Evolutionary conservation across 2,329 filamentous ascomycete genomes (phyloP).

Genomic region (Ascochyta rabiei): DNA sequence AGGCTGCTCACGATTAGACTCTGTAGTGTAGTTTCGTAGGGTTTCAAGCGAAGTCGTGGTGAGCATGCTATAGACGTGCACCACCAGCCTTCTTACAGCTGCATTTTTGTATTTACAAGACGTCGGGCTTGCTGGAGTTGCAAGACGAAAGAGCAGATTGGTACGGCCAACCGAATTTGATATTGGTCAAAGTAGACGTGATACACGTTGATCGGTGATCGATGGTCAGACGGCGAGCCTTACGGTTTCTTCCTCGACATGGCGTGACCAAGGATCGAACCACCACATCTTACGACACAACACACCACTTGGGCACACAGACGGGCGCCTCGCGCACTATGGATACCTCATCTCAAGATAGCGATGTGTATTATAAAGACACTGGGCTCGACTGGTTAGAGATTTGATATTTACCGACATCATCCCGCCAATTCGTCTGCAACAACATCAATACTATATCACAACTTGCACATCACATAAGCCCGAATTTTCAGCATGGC

Average conservation of each 20-base stretch:
- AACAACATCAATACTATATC: neutral
- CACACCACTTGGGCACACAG: conserved; percentile 19
- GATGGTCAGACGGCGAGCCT: neutral
- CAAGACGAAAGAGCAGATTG: too few relatives aligned
- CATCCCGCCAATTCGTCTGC: neutral
- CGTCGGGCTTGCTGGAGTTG: too few relatives aligned
- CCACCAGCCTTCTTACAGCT: too few relatives aligned
- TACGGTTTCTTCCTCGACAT: conserved; percentile 6
- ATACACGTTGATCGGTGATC: neutral
- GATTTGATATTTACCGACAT: neutral
- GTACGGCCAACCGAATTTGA: neutral
- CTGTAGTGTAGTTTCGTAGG: neutral
- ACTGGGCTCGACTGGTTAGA: neutral
- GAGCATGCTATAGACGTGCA: too few relatives aligned
- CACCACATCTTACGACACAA: conserved; percentile 30
- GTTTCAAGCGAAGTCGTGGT: neutral
- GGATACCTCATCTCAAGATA: neutral
- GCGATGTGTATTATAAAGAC: conserved; percentile 12
- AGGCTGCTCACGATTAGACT: neutral
- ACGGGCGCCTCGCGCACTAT: conserved; percentile 1
- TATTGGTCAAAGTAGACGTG: neutral
- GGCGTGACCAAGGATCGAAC: conserved; percentile 28
- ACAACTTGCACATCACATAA: too few relatives aligned
- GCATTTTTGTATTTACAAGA: too few relatives aligned
- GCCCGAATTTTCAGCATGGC: conserved; percentile 26